A percentile compares a stretch with the other conserved stretches of the same genome.
phyloP scores from a whole-genome alignment of 495 filamentous ascomycete species.

The Astrocystis sublimbata region DNA sequence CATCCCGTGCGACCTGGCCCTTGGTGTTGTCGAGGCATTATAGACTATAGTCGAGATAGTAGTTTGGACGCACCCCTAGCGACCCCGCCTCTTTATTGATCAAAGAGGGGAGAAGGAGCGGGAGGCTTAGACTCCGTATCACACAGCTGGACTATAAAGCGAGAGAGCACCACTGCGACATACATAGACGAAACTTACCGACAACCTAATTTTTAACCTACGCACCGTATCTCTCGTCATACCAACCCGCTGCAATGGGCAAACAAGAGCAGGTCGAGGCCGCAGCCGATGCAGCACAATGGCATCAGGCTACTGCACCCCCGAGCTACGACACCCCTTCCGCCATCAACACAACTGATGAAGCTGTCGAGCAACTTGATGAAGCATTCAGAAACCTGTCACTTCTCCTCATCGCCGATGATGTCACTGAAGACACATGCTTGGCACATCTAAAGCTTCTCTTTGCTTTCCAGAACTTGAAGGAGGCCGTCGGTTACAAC shows the following conservation, averaged over 20 bases:
- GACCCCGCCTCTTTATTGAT: not conserved
- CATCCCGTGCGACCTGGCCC: no score
- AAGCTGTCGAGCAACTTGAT: conserved; percentile 33
- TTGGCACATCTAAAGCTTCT: conserved; percentile 79
- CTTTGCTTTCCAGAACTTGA: conserved; percentile 65
- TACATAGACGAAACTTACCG: not conserved
- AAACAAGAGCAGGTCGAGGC: not conserved
- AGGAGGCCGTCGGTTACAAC: conserved; percentile 61
- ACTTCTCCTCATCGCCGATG: conserved; percentile 26
- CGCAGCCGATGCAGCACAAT: not conserved
- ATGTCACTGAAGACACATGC: conserved; percentile 49
- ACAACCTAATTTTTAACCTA: not conserved
- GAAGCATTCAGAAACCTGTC: conserved; percentile 45
- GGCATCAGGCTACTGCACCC: not conserved
- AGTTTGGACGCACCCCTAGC: not conserved
- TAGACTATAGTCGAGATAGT: no score
- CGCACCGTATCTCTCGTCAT: not conserved
- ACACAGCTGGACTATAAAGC: not conserved
- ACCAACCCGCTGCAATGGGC: not conserved
- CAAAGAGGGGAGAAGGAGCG: no score
- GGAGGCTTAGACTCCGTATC: not conserved
- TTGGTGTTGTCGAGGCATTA: no score
- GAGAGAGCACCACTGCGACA: not conserved
- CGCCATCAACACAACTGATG: not conserved
- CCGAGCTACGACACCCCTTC: conserved; percentile 7